Percentiles rank a stretch among this genome's conserved stretches.
These are phyloP conservation scores for Phlegmacium glaucopus DNA, from an alignment of 768 basidiomycete genomes.

Conservation along the genomic window DNA sequence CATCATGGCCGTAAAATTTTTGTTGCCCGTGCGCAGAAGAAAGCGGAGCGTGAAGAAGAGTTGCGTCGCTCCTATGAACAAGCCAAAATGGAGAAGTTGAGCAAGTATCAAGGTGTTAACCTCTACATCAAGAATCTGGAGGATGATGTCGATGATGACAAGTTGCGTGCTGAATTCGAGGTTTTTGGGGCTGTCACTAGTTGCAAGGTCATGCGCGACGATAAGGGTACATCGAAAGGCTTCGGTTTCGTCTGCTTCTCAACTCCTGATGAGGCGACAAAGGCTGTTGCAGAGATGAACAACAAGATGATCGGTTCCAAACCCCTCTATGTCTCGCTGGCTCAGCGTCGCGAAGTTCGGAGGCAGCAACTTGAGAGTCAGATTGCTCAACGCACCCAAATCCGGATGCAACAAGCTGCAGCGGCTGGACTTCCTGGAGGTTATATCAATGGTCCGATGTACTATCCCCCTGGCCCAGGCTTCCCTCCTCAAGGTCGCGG, in stretches of 20 bases:
- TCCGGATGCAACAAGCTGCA: conserved; percentile 93
- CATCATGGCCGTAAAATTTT: conserved; percentile 86
- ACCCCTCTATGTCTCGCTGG: conserved; percentile 97
- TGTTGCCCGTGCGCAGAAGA: conserved; percentile 97
- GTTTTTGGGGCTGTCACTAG: conserved; percentile 96
- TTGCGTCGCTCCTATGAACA: conserved; percentile 90
- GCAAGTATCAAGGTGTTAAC: conserved; percentile 99
- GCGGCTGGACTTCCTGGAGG: conserved; percentile 80
- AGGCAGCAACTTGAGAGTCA: conserved; percentile 98
- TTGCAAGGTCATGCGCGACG: conserved; percentile 99
- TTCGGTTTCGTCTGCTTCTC: conserved; percentile 99
- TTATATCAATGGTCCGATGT: conserved; percentile 83
- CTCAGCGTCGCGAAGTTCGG: conserved; percentile 97
- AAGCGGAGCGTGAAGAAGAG: conserved; percentile 97
- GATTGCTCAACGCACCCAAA: conserved; percentile 97
- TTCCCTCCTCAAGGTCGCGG: conserved; percentile 82
- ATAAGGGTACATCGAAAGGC: conserved; percentile 88
- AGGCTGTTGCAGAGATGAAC: conserved; percentile 99
- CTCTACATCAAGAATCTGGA: conserved; percentile 99
- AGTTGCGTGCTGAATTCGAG: conserved; percentile 94
- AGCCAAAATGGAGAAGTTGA: conserved; percentile 94
- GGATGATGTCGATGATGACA: conserved; percentile 97
- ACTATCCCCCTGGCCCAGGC: conserved; percentile 78
- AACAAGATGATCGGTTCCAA: conserved; percentile 99
- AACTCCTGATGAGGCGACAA: conserved; percentile 97